Evolutionary conservation across 2,329 filamentous ascomycete species (phyloP), one percentile per base, ranked within the genome.

Genomic region (Colletotrichum brevisporum): DNA sequence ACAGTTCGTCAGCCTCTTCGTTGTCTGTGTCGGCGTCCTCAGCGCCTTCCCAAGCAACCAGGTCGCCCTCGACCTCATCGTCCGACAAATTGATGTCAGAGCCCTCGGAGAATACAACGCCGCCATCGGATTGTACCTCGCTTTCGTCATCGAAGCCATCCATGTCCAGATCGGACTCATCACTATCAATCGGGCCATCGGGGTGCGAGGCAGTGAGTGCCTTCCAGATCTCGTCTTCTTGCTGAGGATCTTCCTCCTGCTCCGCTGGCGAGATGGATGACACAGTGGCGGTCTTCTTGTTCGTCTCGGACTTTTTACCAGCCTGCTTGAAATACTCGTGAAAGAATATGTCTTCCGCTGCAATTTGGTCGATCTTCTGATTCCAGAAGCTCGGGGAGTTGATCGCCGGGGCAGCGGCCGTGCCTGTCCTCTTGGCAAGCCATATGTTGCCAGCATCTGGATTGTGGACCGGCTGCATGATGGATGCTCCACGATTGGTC

Each of bases 341-440:
- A 89, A 99, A 99, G 89, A 99, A 99, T 47, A 94, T 93, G 78
- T 99, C 96, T 73, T 99, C 95, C 0, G 91, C 94, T 3, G 92
- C 91, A 52, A 99, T 92, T 62, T 98, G 91, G 72, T 94, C 91
- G n/a, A 88, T 86, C 83, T 94, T 95, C 88, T 94, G 94, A 76
- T 91, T 91, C 94, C 94, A 97, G 85, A 99, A 99, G 3, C 89
- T 85, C 71, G 97, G 92, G 1, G 92, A 92, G 81, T 99, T 99
- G 79, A 99, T 86, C 6, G 82, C 78, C 9, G 78, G 74, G 61
- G 78, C 74, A 65, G 78, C 70, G 54, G 77, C 75, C 76, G 73
- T 67, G 16, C 79, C 80, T 16, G 82, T 74, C 71, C 84, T 90
- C 78, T 83, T 89, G 56, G 85, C 86, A 50, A 85, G 86, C 79